Evolutionary conservation across 306 rosid genomes (phyloP), one percentile per base, ranked within the genome.

Genomic region (Geum urbanum): DNA sequence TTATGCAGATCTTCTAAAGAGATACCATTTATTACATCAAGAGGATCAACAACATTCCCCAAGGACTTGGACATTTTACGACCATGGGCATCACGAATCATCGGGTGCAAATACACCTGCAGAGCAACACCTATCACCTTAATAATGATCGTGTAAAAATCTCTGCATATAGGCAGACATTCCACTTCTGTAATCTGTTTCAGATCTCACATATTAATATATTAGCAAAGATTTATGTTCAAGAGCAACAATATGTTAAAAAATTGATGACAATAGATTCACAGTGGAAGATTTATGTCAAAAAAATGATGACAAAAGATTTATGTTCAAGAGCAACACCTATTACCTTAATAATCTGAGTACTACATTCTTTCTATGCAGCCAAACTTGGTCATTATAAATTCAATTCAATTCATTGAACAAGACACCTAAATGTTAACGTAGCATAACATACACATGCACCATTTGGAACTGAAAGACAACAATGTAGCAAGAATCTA

Each of bases 41-140:
- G 84, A 3, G 99, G 99, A 83, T 94, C 99, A 70, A 91, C 73
- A 75, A 94, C 99, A 86, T 94, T 94, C 77, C 99, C 97, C 72
- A 94, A 84, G 49, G 99, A 94, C 84, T 91, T 94, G 39, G 97
- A 91, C 99, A 91, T 94, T 86, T 94, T 91, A 70, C 96, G 97
- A 16, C 97, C 99, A 78, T 87, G 99, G 19, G 99, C 99, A 87
- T 94, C 99, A 44, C 97, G 99, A 77, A 89, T 78, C 97, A 91
- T 89, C n/a, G 96, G 97, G 77, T 94, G 99, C 81, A 94, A 83
- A 87, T 94, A 91, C 77, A 91, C 81, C 99, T 94, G 85, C 76
- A 76, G 37, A 53, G 51, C 52, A 48, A 76, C 58, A 56, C 69
- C 50, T 11, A 55, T 71, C 55, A 54, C 60, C n/a, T 18, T 47